Percentiles rank a stretch among this genome's conserved stretches.
Evolutionary conservation across 306 rosid species (phyloP).

Genomic region (Myrica gale): DNA sequence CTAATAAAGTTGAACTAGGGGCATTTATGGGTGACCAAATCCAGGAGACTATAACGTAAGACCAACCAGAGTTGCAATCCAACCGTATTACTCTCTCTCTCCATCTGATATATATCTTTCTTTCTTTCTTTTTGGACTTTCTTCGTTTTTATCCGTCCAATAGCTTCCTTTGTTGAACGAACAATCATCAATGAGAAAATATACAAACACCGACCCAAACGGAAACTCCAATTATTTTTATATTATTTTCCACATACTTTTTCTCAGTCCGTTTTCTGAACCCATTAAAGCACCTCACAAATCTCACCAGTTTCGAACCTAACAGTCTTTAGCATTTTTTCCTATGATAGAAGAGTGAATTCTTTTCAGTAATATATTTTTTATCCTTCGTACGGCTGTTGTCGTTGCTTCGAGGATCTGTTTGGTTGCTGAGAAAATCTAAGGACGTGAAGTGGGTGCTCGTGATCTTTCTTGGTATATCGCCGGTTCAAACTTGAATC

Average conservation of each 20-base stretch:
- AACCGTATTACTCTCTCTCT: constrained; percentile 25
- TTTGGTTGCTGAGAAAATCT: constrained; percentile 38
- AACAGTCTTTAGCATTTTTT: constrained; percentile 30
- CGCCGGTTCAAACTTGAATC: constrained; percentile 9
- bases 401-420: constrained; percentile 11
- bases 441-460: constrained; percentile 30
- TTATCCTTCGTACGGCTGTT: constrained; percentile 13
- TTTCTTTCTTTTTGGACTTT: constrained; percentile 48
- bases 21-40: constrained; percentile 8
- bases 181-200: not conserved
- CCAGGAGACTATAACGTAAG: constrained; percentile 37
- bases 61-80: constrained; percentile 50
- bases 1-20: constrained; percentile 12
- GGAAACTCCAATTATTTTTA: constrained; percentile 17
- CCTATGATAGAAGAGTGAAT: constrained; percentile 1
- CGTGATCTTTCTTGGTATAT: constrained; percentile 23
- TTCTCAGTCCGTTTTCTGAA: constrained; percentile 36
- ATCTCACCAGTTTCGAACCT: constrained; percentile 58
- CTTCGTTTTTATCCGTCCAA: constrained; percentile 32
- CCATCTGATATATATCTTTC: constrained; percentile 16
- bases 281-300: constrained; percentile 42
- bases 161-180: constrained; percentile 53
- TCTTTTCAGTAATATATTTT: not conserved
- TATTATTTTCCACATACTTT: not conserved
- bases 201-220: constrained; percentile 37